Conservation (phyloP, 495 filamentous ascomycete genomes). For the Pyronema omphalodes region DNA sequence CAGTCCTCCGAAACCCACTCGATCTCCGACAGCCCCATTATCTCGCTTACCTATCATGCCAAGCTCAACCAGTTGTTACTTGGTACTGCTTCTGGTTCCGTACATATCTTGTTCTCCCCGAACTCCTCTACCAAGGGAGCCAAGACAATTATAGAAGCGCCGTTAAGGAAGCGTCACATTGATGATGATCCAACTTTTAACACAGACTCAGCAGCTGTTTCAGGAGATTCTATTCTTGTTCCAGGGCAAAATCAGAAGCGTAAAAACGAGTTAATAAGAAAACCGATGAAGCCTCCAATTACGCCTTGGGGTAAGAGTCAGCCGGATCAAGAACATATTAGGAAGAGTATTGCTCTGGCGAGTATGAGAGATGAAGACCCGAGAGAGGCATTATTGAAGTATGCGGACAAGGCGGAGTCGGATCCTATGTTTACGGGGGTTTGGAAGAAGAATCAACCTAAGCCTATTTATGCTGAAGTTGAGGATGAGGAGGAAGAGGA, state of each 20-base stretch:
- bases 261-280: conserved; percentile 38
- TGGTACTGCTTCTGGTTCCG: conserved; percentile 74
- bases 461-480: conserved; percentile 77
- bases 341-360: conserved; percentile 69
- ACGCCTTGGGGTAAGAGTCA: conserved; percentile 86
- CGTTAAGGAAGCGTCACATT: conserved; percentile 82
- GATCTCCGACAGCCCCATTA: conserved; percentile 65
- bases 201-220: conserved; percentile 57
- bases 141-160: conserved; percentile 75
- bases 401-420: conserved; percentile 83
- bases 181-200: conserved; percentile 79
- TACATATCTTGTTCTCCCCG: conserved; percentile 81
- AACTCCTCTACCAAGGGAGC: conserved; percentile 61
- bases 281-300: conserved; percentile 62
- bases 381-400: conserved; percentile 80
- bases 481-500: conserved; percentile 74
- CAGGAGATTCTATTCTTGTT: conserved; percentile 61
- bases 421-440: conserved; percentile 80
- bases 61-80: conserved; percentile 94
- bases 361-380: conserved; percentile 97
- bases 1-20: conserved; percentile 66
- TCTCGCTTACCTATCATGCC: conserved; percentile 75
- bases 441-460: conserved; percentile 83
- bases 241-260: conserved; percentile 28
- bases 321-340: conserved; percentile 77